Percentiles rank a stretch among this genome's conserved stretches.
Evolutionary conservation across 208 protist species (phyloP).

Genomic region (Borovskyia barvae): DNA sequence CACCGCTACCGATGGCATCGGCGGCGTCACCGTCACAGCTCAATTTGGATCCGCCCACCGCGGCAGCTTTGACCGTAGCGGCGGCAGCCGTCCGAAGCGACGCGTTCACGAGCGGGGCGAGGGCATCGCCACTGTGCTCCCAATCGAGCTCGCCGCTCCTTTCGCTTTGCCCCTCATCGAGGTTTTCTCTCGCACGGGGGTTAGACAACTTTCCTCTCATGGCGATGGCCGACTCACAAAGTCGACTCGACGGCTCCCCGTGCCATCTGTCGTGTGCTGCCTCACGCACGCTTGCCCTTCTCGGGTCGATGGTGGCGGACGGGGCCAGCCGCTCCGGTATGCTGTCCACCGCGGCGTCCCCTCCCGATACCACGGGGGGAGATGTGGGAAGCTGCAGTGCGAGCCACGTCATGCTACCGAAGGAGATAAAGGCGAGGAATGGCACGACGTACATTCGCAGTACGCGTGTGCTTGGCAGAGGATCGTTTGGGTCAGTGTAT

Average conservation of each 20-base stretch:
- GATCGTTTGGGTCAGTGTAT: conserved; percentile 85
- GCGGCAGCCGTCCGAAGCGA: too few species aligned
- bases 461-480: conserved; percentile 77
- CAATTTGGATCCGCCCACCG: too few species aligned
- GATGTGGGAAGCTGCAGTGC: conserved; percentile 5
- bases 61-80: too few species aligned
- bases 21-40: too few species aligned
- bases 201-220: conserved; percentile 16
- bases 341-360: conserved; percentile 36
- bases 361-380: conserved; percentile 11
- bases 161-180: too few species aligned
- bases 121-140: too few species aligned
- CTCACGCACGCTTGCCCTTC: conserved; percentile 1
- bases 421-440: conserved; percentile 72
- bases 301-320: conserved; percentile 3
- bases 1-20: too few species aligned
- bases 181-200: too few species aligned
- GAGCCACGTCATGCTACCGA: conserved; percentile 25
- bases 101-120: too few species aligned
- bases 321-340: conserved; percentile 33
- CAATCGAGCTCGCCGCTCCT: too few species aligned
- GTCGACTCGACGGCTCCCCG: neutral
- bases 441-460: conserved; percentile 75
- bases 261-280: neutral
- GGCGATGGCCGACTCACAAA: conserved; percentile 5